These are phyloP conservation scores for Candida ovalis DNA, from an alignment of 805 yeast genomes.

Conservation along the genomic window DNA sequence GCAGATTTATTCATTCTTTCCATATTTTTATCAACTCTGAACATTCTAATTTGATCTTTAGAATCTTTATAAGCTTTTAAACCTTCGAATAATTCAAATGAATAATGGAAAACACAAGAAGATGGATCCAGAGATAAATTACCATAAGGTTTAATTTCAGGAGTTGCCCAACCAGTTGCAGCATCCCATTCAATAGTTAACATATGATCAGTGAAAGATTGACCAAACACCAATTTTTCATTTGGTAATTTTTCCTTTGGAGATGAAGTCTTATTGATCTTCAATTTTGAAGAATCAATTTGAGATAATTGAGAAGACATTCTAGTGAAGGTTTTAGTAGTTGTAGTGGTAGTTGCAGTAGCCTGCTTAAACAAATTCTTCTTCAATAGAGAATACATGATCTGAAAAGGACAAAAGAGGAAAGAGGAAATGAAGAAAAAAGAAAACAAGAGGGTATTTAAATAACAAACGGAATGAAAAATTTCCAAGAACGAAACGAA, in stretches of 20 bases:
- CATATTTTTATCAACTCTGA: slow-evolving; percentile 93
- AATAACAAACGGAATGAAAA: neutral
- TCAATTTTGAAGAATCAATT: slow-evolving; percentile 53
- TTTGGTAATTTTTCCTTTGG: slow-evolving; percentile 58
- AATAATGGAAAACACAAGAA: slow-evolving; percentile 87
- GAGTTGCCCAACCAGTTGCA: slow-evolving; percentile 80
- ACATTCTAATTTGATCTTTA: slow-evolving; percentile 68
- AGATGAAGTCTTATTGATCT: slow-evolving; percentile 39
- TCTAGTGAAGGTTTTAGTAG: slow-evolving; percentile 7
- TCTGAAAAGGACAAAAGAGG: neutral
- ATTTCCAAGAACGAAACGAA: neutral
- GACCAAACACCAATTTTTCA: slow-evolving; percentile 65
- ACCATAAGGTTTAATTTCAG: slow-evolving; percentile 83
- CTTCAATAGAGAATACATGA: slow-evolving; percentile 4
- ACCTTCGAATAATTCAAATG: slow-evolving; percentile 94
- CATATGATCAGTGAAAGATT: slow-evolving; percentile 85
- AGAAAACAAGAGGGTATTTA: neutral
- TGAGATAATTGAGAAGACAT: slow-evolving; percentile 31
- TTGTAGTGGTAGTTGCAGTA: neutral
- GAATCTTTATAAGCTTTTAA: slow-evolving; percentile 80
- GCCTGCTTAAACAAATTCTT: slow-evolving; percentile 1
- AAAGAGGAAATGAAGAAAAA: neutral
- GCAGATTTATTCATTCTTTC: slow-evolving; percentile 86
- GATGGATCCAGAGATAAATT: slow-evolving; percentile 79
- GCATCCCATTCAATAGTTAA: slow-evolving; percentile 79